These are phyloP conservation scores for Mortierella claussenii DNA, from an alignment of 192 early-diverging fungal genomes.

Conservation along the genomic window DNA sequence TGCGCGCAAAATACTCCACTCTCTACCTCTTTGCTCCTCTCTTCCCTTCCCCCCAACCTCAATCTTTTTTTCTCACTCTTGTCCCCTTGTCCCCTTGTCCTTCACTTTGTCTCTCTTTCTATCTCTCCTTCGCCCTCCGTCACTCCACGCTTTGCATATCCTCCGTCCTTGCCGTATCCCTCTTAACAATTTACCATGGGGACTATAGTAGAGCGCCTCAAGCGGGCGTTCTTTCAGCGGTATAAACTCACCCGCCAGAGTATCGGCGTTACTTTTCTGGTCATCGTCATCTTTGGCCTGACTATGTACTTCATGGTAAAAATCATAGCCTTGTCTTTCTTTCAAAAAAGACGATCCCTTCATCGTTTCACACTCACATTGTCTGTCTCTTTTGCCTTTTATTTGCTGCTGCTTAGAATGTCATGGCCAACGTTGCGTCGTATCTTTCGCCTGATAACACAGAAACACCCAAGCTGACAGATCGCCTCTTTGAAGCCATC, in stretches of 20 bases:
- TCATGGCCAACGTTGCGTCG: conserved; percentile 73
- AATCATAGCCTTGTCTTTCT: background rate
- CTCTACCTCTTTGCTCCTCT: background rate
- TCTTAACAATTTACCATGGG: conserved; percentile 7
- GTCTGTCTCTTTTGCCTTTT: background rate
- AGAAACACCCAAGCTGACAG: conserved; percentile 39
- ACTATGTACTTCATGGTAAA: conserved; percentile 50
- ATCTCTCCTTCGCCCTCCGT: background rate
- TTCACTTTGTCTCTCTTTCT: too few species aligned
- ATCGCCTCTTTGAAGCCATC: conserved; percentile 69
- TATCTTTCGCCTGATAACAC: conserved; percentile 59
- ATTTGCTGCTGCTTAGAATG: conserved; percentile 62
- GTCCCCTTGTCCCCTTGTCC: too few species aligned
- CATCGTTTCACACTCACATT: too few species aligned
- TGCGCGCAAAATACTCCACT: background rate
- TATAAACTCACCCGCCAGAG: conserved; percentile 35
- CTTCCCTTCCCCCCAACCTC: background rate
- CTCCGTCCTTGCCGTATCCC: background rate
- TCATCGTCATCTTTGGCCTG: conserved; percentile 26
- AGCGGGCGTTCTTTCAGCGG: conserved; percentile 15
- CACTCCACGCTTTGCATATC: background rate
- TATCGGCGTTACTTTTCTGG: conserved; percentile 10
- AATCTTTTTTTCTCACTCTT: too few species aligned
- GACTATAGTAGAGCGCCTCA: conserved; percentile 6
- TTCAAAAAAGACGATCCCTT: background rate